Conservation (phyloP, 202 grass and related monocot genomes). For the Musa balbisiana region DNA sequence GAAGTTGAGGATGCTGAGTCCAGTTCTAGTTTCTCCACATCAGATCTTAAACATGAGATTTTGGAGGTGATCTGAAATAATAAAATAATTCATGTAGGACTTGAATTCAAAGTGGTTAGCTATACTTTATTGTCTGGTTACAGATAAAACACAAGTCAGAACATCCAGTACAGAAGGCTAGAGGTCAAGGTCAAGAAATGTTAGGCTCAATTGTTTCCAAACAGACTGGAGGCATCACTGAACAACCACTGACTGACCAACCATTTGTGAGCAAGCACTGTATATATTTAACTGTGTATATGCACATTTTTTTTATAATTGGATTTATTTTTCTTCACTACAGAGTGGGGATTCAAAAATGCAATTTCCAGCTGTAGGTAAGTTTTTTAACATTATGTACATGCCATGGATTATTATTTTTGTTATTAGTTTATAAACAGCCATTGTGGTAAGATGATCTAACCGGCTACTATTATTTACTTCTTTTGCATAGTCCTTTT, state of each 20-base stretch:
- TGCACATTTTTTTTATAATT: neutral
- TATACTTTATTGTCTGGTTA: neutral
- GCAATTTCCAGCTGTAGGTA: conserved; percentile 34
- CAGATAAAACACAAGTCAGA: conserved; percentile 22
- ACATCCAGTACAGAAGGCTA: conserved; percentile 35
- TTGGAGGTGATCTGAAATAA: conserved; percentile 27
- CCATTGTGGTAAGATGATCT: neutral
- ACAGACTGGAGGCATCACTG: conserved; percentile 16
- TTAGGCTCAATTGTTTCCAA: conserved; percentile 30
- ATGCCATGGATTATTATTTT: neutral
- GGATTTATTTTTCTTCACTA: conserved; percentile 4
- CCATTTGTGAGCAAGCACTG: conserved; percentile 25
- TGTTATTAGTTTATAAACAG: neutral
- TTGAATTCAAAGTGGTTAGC: conserved; percentile 2
- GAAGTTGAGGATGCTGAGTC: neutral
- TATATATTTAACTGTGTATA: neutral
- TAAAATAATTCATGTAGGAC: neutral
- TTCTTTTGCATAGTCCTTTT: conserved; percentile 1
- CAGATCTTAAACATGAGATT: conserved; percentile 30
- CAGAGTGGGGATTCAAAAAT: conserved; percentile 41
- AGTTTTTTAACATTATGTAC: neutral
- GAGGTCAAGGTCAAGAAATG: conserved; percentile 14
- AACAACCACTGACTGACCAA: conserved; percentile 20
- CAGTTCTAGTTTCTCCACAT: conserved; percentile 37
- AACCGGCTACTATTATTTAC: neutral